phyloP scores from a whole-genome alignment of 2,329 filamentous ascomycete species.

The Sporothrix inflata region DNA sequence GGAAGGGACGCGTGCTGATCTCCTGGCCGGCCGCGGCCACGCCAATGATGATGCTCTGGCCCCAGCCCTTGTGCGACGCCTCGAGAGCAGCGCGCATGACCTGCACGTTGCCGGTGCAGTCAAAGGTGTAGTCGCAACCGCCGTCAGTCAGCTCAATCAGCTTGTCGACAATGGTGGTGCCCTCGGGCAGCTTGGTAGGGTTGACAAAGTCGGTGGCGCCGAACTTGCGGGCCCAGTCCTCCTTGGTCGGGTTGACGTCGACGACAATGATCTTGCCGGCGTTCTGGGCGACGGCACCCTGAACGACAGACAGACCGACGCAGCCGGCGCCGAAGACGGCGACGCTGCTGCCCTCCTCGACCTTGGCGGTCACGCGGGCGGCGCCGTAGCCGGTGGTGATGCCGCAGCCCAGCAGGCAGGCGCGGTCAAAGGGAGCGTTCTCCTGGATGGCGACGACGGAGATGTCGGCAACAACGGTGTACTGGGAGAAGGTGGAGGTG shows the following conservation, averaged over 20 bases:
- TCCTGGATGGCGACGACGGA: conserved; percentile 88
- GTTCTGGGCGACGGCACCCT: conserved; percentile 85
- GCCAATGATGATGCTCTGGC: conserved; percentile 95
- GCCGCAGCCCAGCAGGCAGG: conserved; percentile 93
- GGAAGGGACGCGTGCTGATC: conserved; percentile 90
- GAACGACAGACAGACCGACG: conserved; percentile 92
- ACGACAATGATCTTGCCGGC: conserved; percentile 76
- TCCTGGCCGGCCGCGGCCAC: conserved; percentile 96
- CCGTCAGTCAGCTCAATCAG: conserved; percentile 97
- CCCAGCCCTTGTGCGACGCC: conserved; percentile 99
- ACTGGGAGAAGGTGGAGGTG: conserved; percentile 97
- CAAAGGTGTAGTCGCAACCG: conserved; percentile 98
- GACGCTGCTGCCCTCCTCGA: conserved; percentile 86
- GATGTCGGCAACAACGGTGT: conserved; percentile 98
- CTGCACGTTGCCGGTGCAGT: conserved; percentile 95
- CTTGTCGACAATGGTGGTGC: conserved; percentile 85
- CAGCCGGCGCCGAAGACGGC: conserved; percentile 96
- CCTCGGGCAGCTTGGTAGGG: conserved; percentile 71
- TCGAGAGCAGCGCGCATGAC: conserved; percentile 96
- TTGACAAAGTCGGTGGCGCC: conserved; percentile 97
- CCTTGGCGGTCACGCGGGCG: conserved; percentile 86
- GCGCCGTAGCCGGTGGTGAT: conserved; percentile 99
- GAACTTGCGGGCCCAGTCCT: conserved; percentile 91
- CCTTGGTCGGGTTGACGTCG: conserved; percentile 83
- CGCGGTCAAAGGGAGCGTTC: conserved; percentile 92